Evolutionary conservation across 2,329 filamentous ascomycete species (phyloP), one percentile per base, ranked within the genome.

Genomic region (Pseudogymnoascus verrucosus): DNA sequence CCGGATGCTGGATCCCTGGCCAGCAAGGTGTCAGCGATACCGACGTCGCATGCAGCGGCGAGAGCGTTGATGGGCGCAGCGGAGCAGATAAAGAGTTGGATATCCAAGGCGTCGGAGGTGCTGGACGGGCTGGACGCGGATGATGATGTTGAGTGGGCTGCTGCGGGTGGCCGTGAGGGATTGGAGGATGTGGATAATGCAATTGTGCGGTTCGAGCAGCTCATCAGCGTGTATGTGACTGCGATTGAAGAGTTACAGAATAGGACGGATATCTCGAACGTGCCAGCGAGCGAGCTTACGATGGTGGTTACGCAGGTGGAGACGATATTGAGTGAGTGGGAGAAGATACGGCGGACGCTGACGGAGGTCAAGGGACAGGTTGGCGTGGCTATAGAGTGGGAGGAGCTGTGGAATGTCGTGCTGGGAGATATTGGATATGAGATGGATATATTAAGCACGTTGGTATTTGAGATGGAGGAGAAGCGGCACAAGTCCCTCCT

Each of bases 381-480:
- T 16, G 95, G 98, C 75, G 87, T 96, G 64, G 95, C 95, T 57
- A 96, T 98, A 92, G 95, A 99, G 73, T 99, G 93, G 93, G 93
- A 97, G 75, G 93, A 98, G 76, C 81, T 99, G 37, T 98, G 95
- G 93, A 91, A 91, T 70, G 91, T 84, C 67, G 93, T 98, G 2
- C 80, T 99, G 2, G 93, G 93, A 51, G 93, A 98, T 73, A 96
- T 98, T 66, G 90, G 93, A 62, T 86, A 88, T 66, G 95, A 99
- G 76, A 88, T 92, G 72, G 90, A 95, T 67, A 87, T 89, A 51
- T 80, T 96, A 14, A 86, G 84, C 71, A 83, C 89, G 40, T 78
- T 96, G 59, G 90, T 98, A 31, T 98, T 98, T 71, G 93, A 98
- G 76, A 96, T 98, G 92, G 95, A 99, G 75, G 95, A 98, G 77